phyloP scores from a whole-genome alignment of 371 early-diverging fungal genomes.

The Mucor irregularis region DNA sequence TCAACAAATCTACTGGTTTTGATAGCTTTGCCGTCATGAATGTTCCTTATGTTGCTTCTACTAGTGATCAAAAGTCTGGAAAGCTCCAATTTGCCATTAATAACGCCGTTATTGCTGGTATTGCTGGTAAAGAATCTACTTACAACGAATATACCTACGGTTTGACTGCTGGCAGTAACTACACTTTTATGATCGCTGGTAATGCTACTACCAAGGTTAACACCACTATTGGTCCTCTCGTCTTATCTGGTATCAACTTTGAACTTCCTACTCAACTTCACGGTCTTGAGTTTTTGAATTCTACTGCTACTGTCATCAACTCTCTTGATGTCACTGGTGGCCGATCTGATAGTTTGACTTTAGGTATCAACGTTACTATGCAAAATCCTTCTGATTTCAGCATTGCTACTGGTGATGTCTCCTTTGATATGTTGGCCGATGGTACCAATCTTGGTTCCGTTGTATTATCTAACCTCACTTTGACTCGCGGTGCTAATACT shows the following conservation, averaged over 20 bases:
- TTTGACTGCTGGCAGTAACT: slow-evolving; percentile 42
- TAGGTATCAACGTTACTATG: slow-evolving; percentile 58
- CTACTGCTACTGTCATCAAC: slow-evolving; percentile 57
- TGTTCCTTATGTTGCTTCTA: slow-evolving; percentile 44
- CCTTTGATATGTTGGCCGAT: slow-evolving; percentile 45
- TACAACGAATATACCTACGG: slow-evolving; percentile 55
- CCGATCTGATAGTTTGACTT: slow-evolving; percentile 40
- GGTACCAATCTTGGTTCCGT: slow-evolving; percentile 50
- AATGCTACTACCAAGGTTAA: slow-evolving; percentile 51
- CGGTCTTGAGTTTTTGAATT: slow-evolving; percentile 64
- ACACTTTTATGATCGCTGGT: slow-evolving; percentile 54
- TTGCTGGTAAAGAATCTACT: slow-evolving; percentile 32
- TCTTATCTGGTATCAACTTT: slow-evolving; percentile 59
- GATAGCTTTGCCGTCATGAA: slow-evolving; percentile 48
- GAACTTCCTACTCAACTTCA: slow-evolving; percentile 50
- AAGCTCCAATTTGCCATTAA: slow-evolving; percentile 50
- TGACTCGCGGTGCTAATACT: slow-evolving; percentile 53
- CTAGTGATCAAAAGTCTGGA: slow-evolving; percentile 48
- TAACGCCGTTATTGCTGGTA: slow-evolving; percentile 42
- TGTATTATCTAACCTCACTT: slow-evolving; percentile 41
- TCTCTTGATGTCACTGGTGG: slow-evolving; percentile 64
- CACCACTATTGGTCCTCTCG: slow-evolving; percentile 63
- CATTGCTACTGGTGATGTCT: slow-evolving; percentile 57
- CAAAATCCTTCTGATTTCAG: slow-evolving; percentile 60
- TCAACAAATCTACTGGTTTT: slow-evolving; percentile 20